Evolutionary conservation across 1,284 basidiomycete genomes (phyloP).

Genomic region (Taiwanofungus camphoratus): DNA sequence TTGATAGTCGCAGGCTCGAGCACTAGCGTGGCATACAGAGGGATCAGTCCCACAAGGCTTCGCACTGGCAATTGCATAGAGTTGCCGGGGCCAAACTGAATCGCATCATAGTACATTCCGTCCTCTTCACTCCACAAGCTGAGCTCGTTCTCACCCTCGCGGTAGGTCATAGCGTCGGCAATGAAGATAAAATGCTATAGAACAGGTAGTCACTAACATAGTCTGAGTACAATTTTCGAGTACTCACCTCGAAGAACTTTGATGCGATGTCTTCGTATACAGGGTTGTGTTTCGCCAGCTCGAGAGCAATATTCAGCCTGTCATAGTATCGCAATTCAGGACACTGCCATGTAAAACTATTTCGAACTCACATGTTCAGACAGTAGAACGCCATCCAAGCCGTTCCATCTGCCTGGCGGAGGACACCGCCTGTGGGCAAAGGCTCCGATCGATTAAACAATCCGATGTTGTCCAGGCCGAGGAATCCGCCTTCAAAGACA

Average conservation of each 20-base stretch:
- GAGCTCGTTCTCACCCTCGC: conserved; percentile 66
- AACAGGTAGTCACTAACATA: not conserved
- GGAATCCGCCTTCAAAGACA: conserved; percentile 97
- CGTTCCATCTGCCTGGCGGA: conserved; percentile 96
- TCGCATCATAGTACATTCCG: conserved; percentile 98
- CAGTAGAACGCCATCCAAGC: conserved; percentile 99
- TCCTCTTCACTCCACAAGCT: conserved; percentile 96
- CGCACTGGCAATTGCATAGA: conserved; percentile 89
- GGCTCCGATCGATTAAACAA: conserved; percentile 98
- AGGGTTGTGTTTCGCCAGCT: conserved; percentile 95
- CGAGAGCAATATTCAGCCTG: conserved; percentile 94
- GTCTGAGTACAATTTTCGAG: no score
- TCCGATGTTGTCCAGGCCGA: conserved; percentile 97
- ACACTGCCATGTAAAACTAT: not conserved
- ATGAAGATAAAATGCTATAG: conserved; percentile 93
- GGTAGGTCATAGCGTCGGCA: conserved; percentile 95
- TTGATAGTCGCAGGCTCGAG: conserved; percentile 88
- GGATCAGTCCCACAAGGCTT: conserved; percentile 92
- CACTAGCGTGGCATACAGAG: conserved; percentile 91
- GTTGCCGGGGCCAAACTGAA: conserved; percentile 82
- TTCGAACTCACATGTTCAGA: conserved; percentile 74
- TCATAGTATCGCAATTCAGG: not conserved
- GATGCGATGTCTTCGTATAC: conserved; percentile 99
- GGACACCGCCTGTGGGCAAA: conserved; percentile 83
- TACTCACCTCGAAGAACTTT: conserved; percentile 86